These are phyloP conservation scores for Ceratobasidium sp. DNA, from an alignment of 1,284 basidiomycete species.

Conservation along the genomic window DNA sequence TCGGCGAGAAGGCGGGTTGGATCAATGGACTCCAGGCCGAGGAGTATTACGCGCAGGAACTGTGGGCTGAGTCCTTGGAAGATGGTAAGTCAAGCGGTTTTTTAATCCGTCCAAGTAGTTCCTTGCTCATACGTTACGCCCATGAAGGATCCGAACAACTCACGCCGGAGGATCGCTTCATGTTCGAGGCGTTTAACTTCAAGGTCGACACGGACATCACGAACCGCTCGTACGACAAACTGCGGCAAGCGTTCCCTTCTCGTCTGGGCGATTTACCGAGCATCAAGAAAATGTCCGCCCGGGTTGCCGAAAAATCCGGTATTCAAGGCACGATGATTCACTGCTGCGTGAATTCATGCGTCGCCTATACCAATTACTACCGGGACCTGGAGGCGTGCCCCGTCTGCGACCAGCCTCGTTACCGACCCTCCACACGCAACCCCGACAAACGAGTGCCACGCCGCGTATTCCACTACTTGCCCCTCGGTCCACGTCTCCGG, in stretches of 20 bases:
- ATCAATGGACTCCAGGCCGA: too few species aligned
- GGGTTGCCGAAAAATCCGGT: background rate
- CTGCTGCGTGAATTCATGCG: constrained; percentile 46
- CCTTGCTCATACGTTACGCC: too few species aligned
- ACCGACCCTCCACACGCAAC: constrained; percentile 7
- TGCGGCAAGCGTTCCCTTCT: constrained; percentile 24
- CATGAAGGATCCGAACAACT: background rate
- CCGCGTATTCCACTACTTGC: constrained; percentile 45
- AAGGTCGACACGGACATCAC: constrained; percentile 41
- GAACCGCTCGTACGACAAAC: constrained; percentile 13
- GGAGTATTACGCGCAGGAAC: too few species aligned
- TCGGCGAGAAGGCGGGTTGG: too few species aligned
- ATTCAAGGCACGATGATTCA: constrained; percentile 25
- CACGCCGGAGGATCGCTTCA: background rate
- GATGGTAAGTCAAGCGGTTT: too few species aligned
- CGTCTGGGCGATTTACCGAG: background rate
- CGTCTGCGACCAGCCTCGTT: constrained; percentile 13
- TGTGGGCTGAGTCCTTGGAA: too few species aligned
- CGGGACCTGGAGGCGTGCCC: constrained; percentile 24
- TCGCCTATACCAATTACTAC: constrained; percentile 40
- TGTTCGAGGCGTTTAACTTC: constrained; percentile 41
- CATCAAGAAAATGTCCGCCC: background rate
- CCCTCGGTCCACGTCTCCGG: constrained; percentile 43
- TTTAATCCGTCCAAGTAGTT: background rate
- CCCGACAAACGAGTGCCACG: background rate